A percentile compares a stretch with the other conserved stretches of the same genome.
These are phyloP conservation scores for Penicillium oxalicum DNA, from an alignment of 2,329 filamentous ascomycete species.

Conservation along the genomic window DNA sequence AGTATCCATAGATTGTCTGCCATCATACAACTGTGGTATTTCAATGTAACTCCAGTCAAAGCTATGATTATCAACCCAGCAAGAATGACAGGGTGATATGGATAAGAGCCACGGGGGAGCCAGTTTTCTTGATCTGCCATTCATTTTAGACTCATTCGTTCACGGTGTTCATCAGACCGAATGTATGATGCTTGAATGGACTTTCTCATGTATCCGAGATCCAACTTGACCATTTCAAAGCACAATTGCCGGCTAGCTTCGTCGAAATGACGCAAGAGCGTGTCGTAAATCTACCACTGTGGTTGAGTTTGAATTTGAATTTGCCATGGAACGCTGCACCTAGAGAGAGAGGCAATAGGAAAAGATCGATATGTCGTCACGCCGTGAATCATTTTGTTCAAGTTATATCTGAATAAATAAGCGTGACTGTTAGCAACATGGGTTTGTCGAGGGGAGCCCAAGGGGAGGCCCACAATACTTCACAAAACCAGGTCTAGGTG, in stretches of 20 bases:
- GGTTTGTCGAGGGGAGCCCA: too few species aligned
- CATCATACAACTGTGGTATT: too few species aligned
- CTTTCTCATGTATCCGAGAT: neutral
- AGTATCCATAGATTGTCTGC: too few species aligned
- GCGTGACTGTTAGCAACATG: too few species aligned
- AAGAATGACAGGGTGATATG: neutral
- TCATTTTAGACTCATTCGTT: conserved; percentile 44
- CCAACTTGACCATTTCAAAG: too few species aligned
- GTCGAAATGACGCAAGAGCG: too few species aligned
- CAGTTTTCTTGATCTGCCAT: conserved; percentile 38
- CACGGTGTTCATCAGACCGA: conserved; percentile 26
- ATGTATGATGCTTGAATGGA: conserved; percentile 37
- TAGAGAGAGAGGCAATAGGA: neutral
- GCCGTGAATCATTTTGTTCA: conserved; percentile 9
- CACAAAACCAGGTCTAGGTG: conserved; percentile 31
- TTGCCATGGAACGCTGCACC: too few species aligned
- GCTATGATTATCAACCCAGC: too few species aligned
- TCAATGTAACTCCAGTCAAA: too few species aligned
- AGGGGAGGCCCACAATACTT: neutral
- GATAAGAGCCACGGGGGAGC: neutral
- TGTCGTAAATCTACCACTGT: too few species aligned
- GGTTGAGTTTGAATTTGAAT: too few species aligned
- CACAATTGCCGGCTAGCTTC: too few species aligned
- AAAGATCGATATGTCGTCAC: conserved; percentile 5
- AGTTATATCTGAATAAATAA: neutral